Base-by-base conservation (phyloP, 495 filamentous ascomycete genomes). In the Penicillium nucicola region DNA sequence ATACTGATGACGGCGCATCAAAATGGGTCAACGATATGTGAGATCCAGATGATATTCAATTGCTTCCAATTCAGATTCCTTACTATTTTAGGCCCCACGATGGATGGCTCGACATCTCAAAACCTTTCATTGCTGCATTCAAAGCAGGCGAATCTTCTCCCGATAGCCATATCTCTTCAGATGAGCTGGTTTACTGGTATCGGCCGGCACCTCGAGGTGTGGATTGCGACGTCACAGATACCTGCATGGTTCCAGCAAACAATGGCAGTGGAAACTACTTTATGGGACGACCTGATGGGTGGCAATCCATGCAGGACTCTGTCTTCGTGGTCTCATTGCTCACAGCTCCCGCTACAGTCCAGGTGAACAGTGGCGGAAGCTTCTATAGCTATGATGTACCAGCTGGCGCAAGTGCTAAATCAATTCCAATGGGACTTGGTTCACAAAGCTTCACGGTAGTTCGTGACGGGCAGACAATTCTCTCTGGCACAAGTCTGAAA, bases 11-110 rank as follows among this genome's bases (percentile, higher is more conserved):
- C 46, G 81, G 80, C 1, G 76, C 75, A 36, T 77, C 74, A 13
- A 77, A 83, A 56, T 84, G 81, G 80, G 71, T 74, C 12, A 77
- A 81, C 37, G 80, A 75, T 46, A 79, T 83, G 67, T 64, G 19
- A 54, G 55, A 37, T 7, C 14, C 13, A 25, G 11, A 15, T 17
- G 18, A 35, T 19, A 11, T 23, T 6, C 0, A 4, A 9, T 15
- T 17, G 4, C 10, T 11, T 6, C 10, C 17, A 5, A 14, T 33
- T n/a, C n/a, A 11, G 28, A 12, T 30, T 22, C 19, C 20, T 53
- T 37, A 46, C 17, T 1, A 4, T 20, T n/a, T 23, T 23, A 65
- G 58, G 61, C 73, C 70, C 1, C 68, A 73, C 51, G 65, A 66
- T 23, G 70, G 63, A 20, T 73, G 68, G 70, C 50, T 70, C 1